phyloP scores from a whole-genome alignment of 257 asterid genomes.

The Solanum sejunctum region DNA sequence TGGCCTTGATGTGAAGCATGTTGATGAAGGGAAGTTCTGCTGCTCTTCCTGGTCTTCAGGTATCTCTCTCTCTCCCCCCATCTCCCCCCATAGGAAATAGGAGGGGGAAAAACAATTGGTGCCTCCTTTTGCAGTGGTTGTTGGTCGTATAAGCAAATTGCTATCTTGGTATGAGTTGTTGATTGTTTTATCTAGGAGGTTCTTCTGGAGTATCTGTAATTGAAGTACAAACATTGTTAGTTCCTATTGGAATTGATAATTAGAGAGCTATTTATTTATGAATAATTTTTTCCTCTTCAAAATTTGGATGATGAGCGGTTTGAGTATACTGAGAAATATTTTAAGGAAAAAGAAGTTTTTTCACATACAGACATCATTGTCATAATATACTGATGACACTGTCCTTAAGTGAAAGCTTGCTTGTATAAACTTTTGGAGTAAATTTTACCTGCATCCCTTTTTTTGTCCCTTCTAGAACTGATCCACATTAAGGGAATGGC shows the following conservation, averaged over 20 bases:
- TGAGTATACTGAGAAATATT: background rate
- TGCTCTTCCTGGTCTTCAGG: slow-evolving; percentile 85
- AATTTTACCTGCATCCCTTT: background rate
- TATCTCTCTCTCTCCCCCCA: slow-evolving; percentile 3
- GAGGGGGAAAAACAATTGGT: background rate
- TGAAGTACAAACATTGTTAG: background rate
- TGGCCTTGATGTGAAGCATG: slow-evolving; percentile 67
- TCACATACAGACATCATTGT: background rate
- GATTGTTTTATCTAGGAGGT: background rate
- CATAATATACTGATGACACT: background rate
- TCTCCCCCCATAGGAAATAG: background rate
- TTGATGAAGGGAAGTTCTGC: slow-evolving; percentile 82
- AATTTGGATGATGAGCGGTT: background rate
- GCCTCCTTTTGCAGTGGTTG: background rate
- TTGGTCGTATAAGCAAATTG: background rate
- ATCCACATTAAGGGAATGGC: background rate
- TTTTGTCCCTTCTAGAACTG: background rate
- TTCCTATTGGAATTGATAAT: background rate
- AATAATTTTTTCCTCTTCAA: background rate
- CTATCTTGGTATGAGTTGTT: background rate
- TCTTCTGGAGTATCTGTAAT: background rate
- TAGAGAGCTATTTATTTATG: background rate
- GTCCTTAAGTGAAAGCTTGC: background rate
- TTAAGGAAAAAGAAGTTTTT: background rate
- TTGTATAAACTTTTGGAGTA: background rate